A percentile compares a stretch with the other conserved stretches of the same genome.
These are phyloP conservation scores for Ceratocystis variospora DNA, from an alignment of 2,329 filamentous ascomycete species.

Conservation along the genomic window DNA sequence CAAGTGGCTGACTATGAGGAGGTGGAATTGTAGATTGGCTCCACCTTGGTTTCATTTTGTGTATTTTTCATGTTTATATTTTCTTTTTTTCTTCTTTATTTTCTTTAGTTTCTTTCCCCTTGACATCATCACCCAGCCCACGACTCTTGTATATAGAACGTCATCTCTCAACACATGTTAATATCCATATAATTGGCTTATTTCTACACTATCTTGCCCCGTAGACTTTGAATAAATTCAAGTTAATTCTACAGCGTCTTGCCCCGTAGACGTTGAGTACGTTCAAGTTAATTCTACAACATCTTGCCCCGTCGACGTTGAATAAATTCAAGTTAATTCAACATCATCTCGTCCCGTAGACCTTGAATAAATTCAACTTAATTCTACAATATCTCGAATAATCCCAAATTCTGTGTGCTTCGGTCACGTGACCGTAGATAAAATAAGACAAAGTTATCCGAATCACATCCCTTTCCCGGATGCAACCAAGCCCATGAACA, in stretches of 20 bases:
- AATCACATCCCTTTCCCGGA: background rate
- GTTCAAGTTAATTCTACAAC: background rate
- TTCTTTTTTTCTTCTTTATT: background rate
- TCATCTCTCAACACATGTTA: background rate
- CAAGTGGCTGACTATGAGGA: background rate
- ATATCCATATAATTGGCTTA: background rate
- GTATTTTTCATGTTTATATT: background rate
- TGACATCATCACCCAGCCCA: too few species aligned
- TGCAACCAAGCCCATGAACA: background rate
- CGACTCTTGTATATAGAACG: too few species aligned
- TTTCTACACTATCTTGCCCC: too few species aligned
- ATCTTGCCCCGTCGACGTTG: too few species aligned
- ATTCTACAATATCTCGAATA: background rate
- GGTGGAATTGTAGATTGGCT: background rate
- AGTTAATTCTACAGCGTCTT: background rate
- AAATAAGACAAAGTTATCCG: background rate
- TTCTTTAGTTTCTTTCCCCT: background rate
- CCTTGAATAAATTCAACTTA: too few species aligned
- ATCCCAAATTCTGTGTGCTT: too few species aligned
- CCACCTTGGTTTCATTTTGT: background rate
- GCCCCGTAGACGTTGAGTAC: too few species aligned
- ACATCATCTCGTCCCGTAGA: too few species aligned
- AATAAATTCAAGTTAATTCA: background rate
- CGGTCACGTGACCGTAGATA: too few species aligned
- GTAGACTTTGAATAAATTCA: too few species aligned